Conservation (phyloP, 2,329 filamentous ascomycete genomes). For the Myriangium duriaei region DNA sequence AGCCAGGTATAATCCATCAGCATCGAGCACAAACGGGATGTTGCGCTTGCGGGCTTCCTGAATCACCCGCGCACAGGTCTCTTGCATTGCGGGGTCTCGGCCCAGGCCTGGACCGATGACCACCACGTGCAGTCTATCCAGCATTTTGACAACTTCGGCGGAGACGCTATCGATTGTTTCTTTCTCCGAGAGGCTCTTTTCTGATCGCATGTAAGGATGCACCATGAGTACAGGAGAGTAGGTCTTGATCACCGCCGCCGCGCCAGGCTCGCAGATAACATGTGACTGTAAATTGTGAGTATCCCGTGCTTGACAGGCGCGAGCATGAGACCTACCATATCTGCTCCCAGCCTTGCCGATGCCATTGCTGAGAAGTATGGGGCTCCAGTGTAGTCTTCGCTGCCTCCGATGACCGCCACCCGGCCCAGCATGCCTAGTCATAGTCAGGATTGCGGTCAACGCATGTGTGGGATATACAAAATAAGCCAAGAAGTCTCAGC, state of each 20-base stretch:
- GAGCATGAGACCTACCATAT: conserved; percentile 52
- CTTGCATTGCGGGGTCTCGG: conserved; percentile 79
- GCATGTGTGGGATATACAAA: too few relatives aligned
- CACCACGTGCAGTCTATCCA: conserved; percentile 77
- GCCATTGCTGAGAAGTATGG: conserved; percentile 98
- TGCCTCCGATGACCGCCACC: conserved; percentile 87
- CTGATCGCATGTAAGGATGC: conserved; percentile 84
- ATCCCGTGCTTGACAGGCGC: not conserved
- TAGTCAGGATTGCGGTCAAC: not conserved
- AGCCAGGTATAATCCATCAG: conserved; percentile 73
- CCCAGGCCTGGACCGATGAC: conserved; percentile 89
- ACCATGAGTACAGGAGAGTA: conserved; percentile 99
- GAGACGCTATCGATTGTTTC: conserved; percentile 53
- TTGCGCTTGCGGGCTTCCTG: conserved; percentile 57
- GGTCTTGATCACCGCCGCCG: conserved; percentile 78
- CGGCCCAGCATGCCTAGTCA: conserved; percentile 75
- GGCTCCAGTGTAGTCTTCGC: conserved; percentile 90
- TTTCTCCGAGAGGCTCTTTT: conserved; percentile 41
- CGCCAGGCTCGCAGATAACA: conserved; percentile 87
- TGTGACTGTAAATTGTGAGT: conserved; percentile 51
- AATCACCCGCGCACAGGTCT: conserved; percentile 68
- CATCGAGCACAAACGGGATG: conserved; percentile 80
- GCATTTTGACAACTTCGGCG: conserved; percentile 60
- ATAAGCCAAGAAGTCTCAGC: too few relatives aligned
- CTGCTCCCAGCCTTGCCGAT: conserved; percentile 76